Evolutionary conservation across 2,329 filamentous ascomycete species (phyloP), one percentile per base, ranked within the genome.

Genomic region (Cladosporium sp.): DNA sequence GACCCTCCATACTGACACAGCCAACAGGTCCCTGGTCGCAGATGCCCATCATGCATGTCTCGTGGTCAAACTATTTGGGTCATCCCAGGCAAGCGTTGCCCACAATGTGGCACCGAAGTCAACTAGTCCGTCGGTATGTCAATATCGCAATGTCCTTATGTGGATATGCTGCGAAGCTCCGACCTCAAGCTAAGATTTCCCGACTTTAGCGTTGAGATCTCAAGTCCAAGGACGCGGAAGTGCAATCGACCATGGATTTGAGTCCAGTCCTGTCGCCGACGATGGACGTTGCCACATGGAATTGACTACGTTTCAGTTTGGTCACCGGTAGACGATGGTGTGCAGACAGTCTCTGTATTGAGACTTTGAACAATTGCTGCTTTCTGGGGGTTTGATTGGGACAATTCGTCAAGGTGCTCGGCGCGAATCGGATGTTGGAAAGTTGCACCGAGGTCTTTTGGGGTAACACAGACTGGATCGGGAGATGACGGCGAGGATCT

Each of bases 81-180:
- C 48, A 70, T 72, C 49, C 65, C 67, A 13, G 70, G 70, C 51
- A 72, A 73, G 63, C 61, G 62, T 44, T 73, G 71, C 56, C 66
- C 69, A 25, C 61, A 66, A 35, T 73, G 71, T 58, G 63, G 66
- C n/a, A 65, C 63, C 22, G 67, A 69, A 52, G 68, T 72, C 51
- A 68, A 65, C 51, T 70, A 51, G 47, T 20, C 13, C 20, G 7
- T 20, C 28, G 42, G 42, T 45, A 45, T 17, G 42, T 24, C 42
- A 17, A 8, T 15, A 15, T 45, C 22, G 12, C 15, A 13, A 32
- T 32, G 28, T 32, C 12, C n/a, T 10, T 32, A 10, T 32, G 28
- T 32, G 28, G 28, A 28, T n/a, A 12, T n/a, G 28, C 42, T 28
- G 28, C 24, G 24, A 19, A 28, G 42, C 42, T 28, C 25, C 20